A percentile compares a stretch with the other conserved stretches of the same genome.
Evolutionary conservation across 495 filamentous ascomycete genomes (phyloP).

Genomic region (Symbiotaphrina buchneri): DNA sequence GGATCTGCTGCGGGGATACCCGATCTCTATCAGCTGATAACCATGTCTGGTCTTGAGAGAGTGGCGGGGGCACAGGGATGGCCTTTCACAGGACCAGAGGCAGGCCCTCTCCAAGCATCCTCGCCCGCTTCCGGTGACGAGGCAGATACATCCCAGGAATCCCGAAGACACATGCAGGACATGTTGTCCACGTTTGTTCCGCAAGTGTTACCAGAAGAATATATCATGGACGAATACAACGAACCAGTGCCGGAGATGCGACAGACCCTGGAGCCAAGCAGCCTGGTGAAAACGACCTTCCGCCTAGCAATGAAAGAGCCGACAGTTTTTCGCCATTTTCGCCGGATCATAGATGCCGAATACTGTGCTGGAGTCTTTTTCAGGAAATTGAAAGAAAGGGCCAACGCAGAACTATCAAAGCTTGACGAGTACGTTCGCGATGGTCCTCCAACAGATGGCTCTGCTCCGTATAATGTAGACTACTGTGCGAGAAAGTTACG

Average conservation of each 20-base stretch:
- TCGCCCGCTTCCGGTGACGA: too few species aligned
- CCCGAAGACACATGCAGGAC: slow-evolving; percentile 21
- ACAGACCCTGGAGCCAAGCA: slow-evolving; percentile 21
- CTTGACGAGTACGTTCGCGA: slow-evolving; percentile 21
- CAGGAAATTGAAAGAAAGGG: slow-evolving; percentile 19
- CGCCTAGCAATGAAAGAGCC: slow-evolving; percentile 24
- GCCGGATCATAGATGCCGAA: slow-evolving; percentile 21
- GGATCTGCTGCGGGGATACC: slow-evolving; percentile 1
- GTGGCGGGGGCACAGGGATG: too few species aligned
- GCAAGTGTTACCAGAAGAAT: slow-evolving; percentile 21
- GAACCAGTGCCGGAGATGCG: slow-evolving; percentile 15
- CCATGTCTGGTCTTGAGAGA: too few species aligned
- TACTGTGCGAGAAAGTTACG: slow-evolving; percentile 16
- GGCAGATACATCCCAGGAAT: too few species aligned
- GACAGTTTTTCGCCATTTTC: slow-evolving; percentile 19
- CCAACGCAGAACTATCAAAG: slow-evolving; percentile 13
- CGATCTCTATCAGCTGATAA: too few species aligned
- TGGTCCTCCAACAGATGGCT: slow-evolving; percentile 10
- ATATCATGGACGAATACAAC: slow-evolving; percentile 13
- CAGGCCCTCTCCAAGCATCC: too few species aligned
- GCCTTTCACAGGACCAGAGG: too few species aligned
- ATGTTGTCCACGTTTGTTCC: slow-evolving; percentile 25
- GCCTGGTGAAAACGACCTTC: slow-evolving; percentile 27
- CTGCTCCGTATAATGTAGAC: slow-evolving; percentile 9
- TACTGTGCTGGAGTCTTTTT: slow-evolving; percentile 25